Base-by-base conservation (phyloP, 176 grass and related monocot species). In the Triticum turgidum region DNA sequence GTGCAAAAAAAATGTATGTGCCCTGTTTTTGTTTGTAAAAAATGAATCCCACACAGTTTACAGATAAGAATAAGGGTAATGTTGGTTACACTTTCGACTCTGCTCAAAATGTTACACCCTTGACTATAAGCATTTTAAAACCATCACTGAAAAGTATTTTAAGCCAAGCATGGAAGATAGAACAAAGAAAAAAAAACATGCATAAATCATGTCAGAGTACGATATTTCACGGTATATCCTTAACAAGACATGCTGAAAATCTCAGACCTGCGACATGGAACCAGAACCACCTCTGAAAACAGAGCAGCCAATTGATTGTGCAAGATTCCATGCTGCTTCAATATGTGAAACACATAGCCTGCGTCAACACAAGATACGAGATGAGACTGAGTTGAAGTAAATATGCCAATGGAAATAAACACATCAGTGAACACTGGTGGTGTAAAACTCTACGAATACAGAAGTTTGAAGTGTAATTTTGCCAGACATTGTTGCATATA, bases 311-410 rank as follows among this genome's bases (percentile, higher is more conserved):
- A 86, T 79, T 84, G 79, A 91, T 87, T 87, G 80, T 52, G 88
- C 81, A 92, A 98, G 91, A 84, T 83, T 76, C 96, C 96, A 96
- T 79, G 96, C 96, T 61, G 88, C 89, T 86, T 88, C 87, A 89
- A 96, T 80, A 89, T 95, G 78, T 38, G 82, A 96, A 81, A 92
- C 37, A 77, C 89, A 95, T 65, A 52, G 61, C 82, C 96, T 98
- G 86, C 69, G 73, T 56, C 54, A 73, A 35, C 8, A 90, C 3
- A 56, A 79, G 58, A 81, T 35, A 72, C 11, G 11, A 45, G 49
- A 83, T 24, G 34, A 87, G 20, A 37, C 65, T 17, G 49, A 6
- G 49, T 52, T 52, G 5, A 15, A 52, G 49, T 52, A 52, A 52
- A 52, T 52, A 52, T 52, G 49, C 13, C 49, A 52, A 52, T 13